Evolutionary conservation across 2,329 filamentous ascomycete genomes (phyloP).

Genomic region (Tolypocladium sp.): DNA sequence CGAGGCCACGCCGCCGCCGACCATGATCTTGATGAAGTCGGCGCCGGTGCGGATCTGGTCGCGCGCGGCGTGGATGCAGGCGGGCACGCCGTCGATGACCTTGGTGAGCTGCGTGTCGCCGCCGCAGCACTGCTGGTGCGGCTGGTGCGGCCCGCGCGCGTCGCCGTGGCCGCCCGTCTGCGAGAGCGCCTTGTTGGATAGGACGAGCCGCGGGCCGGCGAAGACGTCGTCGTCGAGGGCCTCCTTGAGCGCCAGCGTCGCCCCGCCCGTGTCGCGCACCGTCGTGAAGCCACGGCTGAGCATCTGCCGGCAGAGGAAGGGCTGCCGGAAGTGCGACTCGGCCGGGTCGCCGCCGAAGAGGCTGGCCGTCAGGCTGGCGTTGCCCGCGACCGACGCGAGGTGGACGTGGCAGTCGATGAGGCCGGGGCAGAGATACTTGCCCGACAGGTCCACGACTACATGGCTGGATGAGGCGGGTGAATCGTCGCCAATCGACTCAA

Average conservation of each 20-base stretch:
- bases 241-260: slow-evolving; percentile 43
- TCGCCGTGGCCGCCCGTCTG: slow-evolving; percentile 53
- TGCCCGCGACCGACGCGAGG: slow-evolving; percentile 18
- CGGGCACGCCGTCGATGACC: slow-evolving; percentile 38
- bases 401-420: slow-evolving; percentile 25
- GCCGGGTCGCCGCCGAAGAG: slow-evolving; percentile 18
- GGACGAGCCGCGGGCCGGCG: slow-evolving; percentile 46
- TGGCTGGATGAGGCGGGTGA: background rate
- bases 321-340: slow-evolving; percentile 32
- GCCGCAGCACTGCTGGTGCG: slow-evolving; percentile 5
- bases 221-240: slow-evolving; percentile 47
- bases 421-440: slow-evolving; percentile 21
- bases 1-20: slow-evolving; percentile 45
- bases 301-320: slow-evolving; percentile 39
- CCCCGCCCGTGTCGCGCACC: slow-evolving; percentile 49
- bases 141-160: slow-evolving; percentile 31
- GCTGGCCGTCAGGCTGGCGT: slow-evolving; percentile 13
- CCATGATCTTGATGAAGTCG: slow-evolving; percentile 56
- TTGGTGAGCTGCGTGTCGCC: slow-evolving; percentile 1
- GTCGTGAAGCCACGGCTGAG: slow-evolving; percentile 49
- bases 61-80: slow-evolving; percentile 40
- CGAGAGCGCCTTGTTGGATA: slow-evolving; percentile 41
- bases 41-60: slow-evolving; percentile 47
- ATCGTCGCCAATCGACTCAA: slow-evolving; percentile 14
- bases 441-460: slow-evolving; percentile 12